Evolutionary conservation across 139 green algal genomes (phyloP).

Genomic region (Volvox africanus): DNA sequence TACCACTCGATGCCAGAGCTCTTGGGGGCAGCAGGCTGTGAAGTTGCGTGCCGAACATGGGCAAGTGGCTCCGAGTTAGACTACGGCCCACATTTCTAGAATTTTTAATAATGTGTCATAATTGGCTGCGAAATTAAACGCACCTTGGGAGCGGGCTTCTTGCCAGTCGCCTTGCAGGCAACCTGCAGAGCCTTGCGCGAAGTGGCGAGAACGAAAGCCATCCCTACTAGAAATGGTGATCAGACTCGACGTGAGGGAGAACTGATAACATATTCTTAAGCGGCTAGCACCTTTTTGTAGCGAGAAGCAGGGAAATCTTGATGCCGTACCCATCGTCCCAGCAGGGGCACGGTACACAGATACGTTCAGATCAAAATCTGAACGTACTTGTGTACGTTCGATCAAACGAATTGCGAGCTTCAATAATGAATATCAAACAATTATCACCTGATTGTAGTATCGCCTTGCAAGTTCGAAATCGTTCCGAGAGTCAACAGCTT

Average conservation of each 20-base stretch:
- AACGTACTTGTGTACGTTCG: too few species aligned
- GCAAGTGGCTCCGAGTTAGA: not conserved
- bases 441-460: not conserved
- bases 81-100: not conserved
- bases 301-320: not conserved
- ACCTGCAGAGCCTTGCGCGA: conserved; percentile 39
- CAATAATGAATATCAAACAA: not conserved
- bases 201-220: conserved; percentile 36
- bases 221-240: not conserved
- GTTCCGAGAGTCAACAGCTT: not conserved
- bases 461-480: not conserved
- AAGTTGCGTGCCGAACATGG: not conserved
- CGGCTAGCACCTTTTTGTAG: not conserved
- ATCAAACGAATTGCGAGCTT: not conserved
- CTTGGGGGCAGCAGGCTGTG: conserved; percentile 24
- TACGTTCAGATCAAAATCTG: not conserved
- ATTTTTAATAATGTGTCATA: not conserved
- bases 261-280: not conserved
- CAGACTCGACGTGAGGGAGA: not conserved
- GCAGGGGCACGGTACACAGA: too few species aligned
- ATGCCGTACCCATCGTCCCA: not conserved
- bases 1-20: conserved; percentile 71
- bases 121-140: not conserved
- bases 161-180: conserved; percentile 3
- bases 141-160: not conserved